Evolutionary conservation across 345 rosid genomes (phyloP).

Genomic region (Rhizophora apiculata): DNA sequence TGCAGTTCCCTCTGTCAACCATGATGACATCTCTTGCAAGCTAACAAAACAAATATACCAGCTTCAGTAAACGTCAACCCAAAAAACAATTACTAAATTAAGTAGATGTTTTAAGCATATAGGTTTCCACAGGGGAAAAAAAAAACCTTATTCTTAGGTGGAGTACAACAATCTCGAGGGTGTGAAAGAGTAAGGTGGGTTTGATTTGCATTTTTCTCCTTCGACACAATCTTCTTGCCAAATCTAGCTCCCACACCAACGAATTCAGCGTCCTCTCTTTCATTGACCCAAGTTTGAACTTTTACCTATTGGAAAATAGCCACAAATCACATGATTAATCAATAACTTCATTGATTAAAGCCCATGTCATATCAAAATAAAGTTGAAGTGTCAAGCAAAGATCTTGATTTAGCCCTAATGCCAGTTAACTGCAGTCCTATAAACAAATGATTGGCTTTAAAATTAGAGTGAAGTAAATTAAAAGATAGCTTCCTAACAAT

Average conservation of each 20-base stretch:
- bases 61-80: constrained; percentile 13
- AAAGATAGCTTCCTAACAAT: no score
- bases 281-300: constrained; percentile 95
- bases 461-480: no score
- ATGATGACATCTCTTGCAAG: constrained; percentile 71
- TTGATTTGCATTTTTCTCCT: constrained; percentile 91
- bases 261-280: constrained; percentile 69
- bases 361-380: constrained; percentile 8
- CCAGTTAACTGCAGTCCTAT: no score
- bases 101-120: neutral
- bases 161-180: constrained; percentile 79
- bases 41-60: constrained; percentile 36
- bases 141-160: constrained; percentile 66
- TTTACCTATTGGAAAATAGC: constrained; percentile 54
- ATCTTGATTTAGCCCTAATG: no score
- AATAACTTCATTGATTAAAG: neutral
- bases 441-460: no score
- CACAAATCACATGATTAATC: neutral
- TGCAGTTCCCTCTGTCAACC: constrained; percentile 92
- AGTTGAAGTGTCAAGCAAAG: neutral
- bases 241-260: constrained; percentile 99
- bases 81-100: neutral
- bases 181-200: constrained; percentile 66
- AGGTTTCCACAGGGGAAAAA: neutral
- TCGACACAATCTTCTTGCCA: constrained; percentile 72